A percentile compares a stretch with the other conserved stretches of the same genome.
Conservation (phyloP, 306 rosid genomes). For the Begonia fuchsioides region DNA sequence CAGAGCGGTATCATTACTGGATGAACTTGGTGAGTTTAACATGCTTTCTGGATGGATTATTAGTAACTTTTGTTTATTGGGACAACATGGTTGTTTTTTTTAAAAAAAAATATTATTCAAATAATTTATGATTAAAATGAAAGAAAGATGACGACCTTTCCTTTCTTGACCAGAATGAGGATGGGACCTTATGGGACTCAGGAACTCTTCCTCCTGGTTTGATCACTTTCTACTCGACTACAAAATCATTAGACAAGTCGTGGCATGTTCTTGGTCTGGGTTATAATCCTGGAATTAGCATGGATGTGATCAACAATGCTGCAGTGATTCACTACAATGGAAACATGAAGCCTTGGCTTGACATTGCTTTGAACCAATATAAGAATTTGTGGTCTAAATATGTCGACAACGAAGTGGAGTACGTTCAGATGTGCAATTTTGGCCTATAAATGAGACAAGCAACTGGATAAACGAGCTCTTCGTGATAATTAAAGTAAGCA, state of each 20-base stretch:
- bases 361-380: slow-evolving; percentile 91
- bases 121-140: not conserved
- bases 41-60: slow-evolving; percentile 1
- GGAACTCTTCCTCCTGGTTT: slow-evolving; percentile 74
- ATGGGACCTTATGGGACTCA: slow-evolving; percentile 47
- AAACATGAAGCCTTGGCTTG: slow-evolving; percentile 99
- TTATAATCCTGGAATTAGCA: slow-evolving; percentile 95
- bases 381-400: slow-evolving; percentile 89
- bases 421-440: slow-evolving; percentile 98
- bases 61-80: not conserved
- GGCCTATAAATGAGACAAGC: slow-evolving; percentile 52
- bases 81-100: not conserved
- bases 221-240: slow-evolving; percentile 80
- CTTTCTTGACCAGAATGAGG: slow-evolving; percentile 51
- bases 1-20: slow-evolving; percentile 88
- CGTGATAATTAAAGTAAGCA: no score
- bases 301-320: slow-evolving; percentile 89
- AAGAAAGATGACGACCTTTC: not conserved
- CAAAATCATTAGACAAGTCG: no score
- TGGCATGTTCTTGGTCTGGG: no score
- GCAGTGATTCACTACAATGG: slow-evolving; percentile 97
- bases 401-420: slow-evolving; percentile 94
- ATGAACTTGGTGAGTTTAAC: slow-evolving; percentile 58
- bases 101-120: not conserved
- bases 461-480: not conserved